Evolutionary conservation across 2,329 filamentous ascomycete genomes (phyloP).

Genomic region (Colletotrichum aenigma): DNA sequence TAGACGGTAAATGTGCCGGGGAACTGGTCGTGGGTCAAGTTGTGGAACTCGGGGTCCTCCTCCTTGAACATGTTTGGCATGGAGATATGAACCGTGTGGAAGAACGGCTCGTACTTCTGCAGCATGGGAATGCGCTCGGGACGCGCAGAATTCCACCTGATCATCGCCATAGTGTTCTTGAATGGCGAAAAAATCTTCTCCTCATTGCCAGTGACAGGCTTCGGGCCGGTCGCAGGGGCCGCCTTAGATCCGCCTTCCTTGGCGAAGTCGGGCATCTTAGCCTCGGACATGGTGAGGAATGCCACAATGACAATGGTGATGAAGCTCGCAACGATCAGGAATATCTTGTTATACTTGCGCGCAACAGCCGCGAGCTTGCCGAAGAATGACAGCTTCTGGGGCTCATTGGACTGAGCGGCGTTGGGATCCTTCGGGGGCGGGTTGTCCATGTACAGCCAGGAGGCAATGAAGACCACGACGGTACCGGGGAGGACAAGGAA

Average conservation of each 20-base stretch:
- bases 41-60: slow-evolving; percentile 21
- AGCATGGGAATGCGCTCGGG: slow-evolving; percentile 30
- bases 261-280: slow-evolving; percentile 21
- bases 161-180: slow-evolving; percentile 30
- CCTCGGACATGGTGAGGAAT: slow-evolving; percentile 21
- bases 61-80: slow-evolving; percentile 25
- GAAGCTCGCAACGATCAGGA: slow-evolving; percentile 12
- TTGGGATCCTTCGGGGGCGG: slow-evolving; percentile 26
- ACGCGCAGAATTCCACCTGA: slow-evolving; percentile 29
- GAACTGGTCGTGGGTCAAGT: slow-evolving; percentile 32
- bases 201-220: slow-evolving; percentile 11
- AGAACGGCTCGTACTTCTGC: slow-evolving; percentile 33
- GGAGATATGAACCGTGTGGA: slow-evolving; percentile 31
- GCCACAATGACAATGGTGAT: slow-evolving; percentile 24
- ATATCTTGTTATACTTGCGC: slow-evolving; percentile 19
- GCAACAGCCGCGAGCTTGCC: slow-evolving; percentile 14
- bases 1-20: slow-evolving; percentile 24
- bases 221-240: not conserved
- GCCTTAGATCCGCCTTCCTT: not conserved
- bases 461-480: slow-evolving; percentile 32
- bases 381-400: slow-evolving; percentile 12
- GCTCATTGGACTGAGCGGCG: not conserved
- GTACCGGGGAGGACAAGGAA: slow-evolving; percentile 32
- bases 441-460: slow-evolving; percentile 34
- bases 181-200: slow-evolving; percentile 27